Base-by-base conservation (phyloP, 2,329 filamentous ascomycete genomes). In the Botrytis squamosa region DNA sequence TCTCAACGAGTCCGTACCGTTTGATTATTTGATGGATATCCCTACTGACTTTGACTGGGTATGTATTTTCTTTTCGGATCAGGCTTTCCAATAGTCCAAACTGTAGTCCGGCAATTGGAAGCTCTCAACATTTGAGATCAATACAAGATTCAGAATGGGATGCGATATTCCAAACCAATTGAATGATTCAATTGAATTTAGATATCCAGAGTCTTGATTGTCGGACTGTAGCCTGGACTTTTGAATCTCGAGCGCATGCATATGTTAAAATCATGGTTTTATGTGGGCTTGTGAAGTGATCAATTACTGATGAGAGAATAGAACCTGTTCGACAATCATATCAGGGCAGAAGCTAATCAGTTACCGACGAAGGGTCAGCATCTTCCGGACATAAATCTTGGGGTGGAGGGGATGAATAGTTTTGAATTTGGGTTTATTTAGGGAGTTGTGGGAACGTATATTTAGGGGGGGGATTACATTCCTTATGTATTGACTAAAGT, bases 21-120 rank as follows among this genome's bases (percentile, higher is more conserved):
- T 42, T 29, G 63, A 65, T 38, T 42, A n/a, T 29, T 18, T 68
- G 36, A 68, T 55, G 40, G 33, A 55, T 29, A 22, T 55, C 14
- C 65, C 65, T 46, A 55, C 14, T 10, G n/a, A 68, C 22, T 68
- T 68, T 38, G 65, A 68, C 18, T 68, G 65, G 65, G 65, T 68
- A 46, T 49, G 25, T 68, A 38, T 46, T 65, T 44, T 65, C 25
- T n/a, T 40, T 38, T 44, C 49, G 4, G 5, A 29, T 29, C 62
- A 3, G 36, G 36, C n/a, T 6, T 33, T 40, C 2, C n/a, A 36
- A 42, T 9, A 22, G 52, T 29, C 25, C 14, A 12, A 29, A 3
- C 12, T 29, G n/a, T 55, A 55, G 52, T 55, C 14, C 14, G 52
- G 10, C 25, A 16, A 55, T 55, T 8, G 12, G 14, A 16, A 29